Conservation (phyloP, 1,284 basidiomycete species). For the Stygiomarasmius scandens region DNA sequence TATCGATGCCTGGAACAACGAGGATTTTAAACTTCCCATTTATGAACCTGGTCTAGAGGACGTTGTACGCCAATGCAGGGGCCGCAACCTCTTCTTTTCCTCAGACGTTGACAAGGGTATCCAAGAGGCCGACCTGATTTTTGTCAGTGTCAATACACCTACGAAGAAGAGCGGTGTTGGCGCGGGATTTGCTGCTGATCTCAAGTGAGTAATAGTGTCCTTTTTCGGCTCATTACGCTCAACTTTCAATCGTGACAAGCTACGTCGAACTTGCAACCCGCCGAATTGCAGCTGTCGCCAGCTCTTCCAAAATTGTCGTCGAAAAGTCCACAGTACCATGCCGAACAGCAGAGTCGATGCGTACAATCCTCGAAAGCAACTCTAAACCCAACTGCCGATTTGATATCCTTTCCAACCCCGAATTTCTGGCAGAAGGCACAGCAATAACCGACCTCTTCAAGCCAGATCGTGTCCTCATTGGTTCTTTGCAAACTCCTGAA, state of each 20-base stretch:
- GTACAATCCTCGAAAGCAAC: conserved; percentile 98
- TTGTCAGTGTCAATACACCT: conserved; percentile 94
- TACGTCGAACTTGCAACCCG: conserved; percentile 97
- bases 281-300: conserved; percentile 91
- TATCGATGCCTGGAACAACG: conserved; percentile 94
- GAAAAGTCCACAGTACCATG: conserved; percentile 99
- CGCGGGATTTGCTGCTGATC: conserved; percentile 96
- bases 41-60: conserved; percentile 98
- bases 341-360: conserved; percentile 98
- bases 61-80: conserved; percentile 87
- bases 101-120: conserved; percentile 95
- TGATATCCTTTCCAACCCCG: conserved; percentile 98
- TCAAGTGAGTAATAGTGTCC: conserved; percentile 67
- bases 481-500: conserved; percentile 87
- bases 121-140: conserved; percentile 89
- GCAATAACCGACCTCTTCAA: conserved; percentile 87
- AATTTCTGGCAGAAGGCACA: conserved; percentile 98
- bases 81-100: conserved; percentile 96
- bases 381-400: conserved; percentile 90
- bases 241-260: conserved; percentile 44
- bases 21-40: conserved; percentile 80
- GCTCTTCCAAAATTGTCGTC: conserved; percentile 95
- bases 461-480: conserved; percentile 97
- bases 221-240: not conserved
- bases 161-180: conserved; percentile 98